These are phyloP conservation scores for Fusarium heterosporum DNA, from an alignment of 2,329 filamentous ascomycete species.

Conservation along the genomic window DNA sequence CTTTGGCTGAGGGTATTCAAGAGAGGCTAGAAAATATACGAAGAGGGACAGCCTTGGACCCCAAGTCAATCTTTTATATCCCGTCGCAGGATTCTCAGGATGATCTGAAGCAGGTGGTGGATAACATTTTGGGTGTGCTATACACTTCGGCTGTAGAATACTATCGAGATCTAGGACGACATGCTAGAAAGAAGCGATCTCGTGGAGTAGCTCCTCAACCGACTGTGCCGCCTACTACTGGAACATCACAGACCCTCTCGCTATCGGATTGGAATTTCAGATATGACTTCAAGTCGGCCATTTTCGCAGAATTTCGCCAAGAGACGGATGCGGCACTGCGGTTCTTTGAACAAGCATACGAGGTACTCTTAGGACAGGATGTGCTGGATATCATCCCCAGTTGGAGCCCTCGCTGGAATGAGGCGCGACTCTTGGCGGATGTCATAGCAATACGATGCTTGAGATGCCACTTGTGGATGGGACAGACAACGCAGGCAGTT, in stretches of 20 bases:
- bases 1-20: constrained; percentile 72
- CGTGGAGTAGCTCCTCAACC: constrained; percentile 82
- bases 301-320: constrained; percentile 92
- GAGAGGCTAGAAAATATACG: constrained; percentile 84
- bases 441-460: constrained; percentile 82
- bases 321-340: constrained; percentile 90
- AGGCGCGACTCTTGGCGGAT: constrained; percentile 90
- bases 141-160: constrained; percentile 86
- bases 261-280: constrained; percentile 90
- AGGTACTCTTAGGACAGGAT: constrained; percentile 82
- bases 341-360: constrained; percentile 89
- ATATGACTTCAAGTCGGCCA: constrained; percentile 92
- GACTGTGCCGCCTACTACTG: constrained; percentile 82
- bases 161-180: constrained; percentile 93
- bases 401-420: constrained; percentile 92
- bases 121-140: constrained; percentile 77
- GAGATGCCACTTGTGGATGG: constrained; percentile 84
- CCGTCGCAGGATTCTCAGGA: constrained; percentile 77
- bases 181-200: constrained; percentile 87
- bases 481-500: constrained; percentile 81
- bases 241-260: constrained; percentile 87
- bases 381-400: constrained; percentile 89
- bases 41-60: constrained; percentile 81
- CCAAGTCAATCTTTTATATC: constrained; percentile 87
- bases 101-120: constrained; percentile 79